phyloP scores from a whole-genome alignment of 306 rosid genomes.

The Acacia confusa region DNA sequence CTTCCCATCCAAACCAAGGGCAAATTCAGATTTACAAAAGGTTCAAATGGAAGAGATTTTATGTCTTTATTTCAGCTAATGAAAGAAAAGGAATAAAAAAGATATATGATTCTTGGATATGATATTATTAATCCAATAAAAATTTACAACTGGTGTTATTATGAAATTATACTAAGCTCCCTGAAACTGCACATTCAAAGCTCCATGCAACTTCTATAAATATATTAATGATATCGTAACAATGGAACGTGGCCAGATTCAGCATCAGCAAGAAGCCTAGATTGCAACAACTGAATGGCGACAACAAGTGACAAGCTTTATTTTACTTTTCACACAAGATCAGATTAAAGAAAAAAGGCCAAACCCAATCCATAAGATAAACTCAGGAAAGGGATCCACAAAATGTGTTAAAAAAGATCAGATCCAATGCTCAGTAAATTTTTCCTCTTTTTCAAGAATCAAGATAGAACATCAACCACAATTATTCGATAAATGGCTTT shows the following conservation, averaged over 20 bases:
- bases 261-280: not conserved
- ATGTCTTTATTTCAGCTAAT: not conserved
- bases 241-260: not conserved
- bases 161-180: not conserved
- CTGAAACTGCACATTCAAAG: not conserved
- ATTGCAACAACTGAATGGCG: not conserved
- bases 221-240: not conserved
- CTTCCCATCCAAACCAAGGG: not conserved
- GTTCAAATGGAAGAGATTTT: not conserved
- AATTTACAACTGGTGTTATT: not conserved
- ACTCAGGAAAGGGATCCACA: not conserved
- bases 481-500: not conserved
- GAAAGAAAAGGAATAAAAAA: not conserved
- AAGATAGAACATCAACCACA: not conserved
- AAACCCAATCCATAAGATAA: not conserved
- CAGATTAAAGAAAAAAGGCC: not conserved
- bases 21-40: not conserved
- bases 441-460: not conserved
- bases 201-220: not conserved
- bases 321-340: not conserved
- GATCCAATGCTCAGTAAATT: conserved; percentile 12
- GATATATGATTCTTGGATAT: too few species aligned
- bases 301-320: not conserved
- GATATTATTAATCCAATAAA: not conserved
- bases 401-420: conserved; percentile 13